These are phyloP conservation scores for Populus nigra DNA, from an alignment of 345 rosid species.

Conservation along the genomic window DNA sequence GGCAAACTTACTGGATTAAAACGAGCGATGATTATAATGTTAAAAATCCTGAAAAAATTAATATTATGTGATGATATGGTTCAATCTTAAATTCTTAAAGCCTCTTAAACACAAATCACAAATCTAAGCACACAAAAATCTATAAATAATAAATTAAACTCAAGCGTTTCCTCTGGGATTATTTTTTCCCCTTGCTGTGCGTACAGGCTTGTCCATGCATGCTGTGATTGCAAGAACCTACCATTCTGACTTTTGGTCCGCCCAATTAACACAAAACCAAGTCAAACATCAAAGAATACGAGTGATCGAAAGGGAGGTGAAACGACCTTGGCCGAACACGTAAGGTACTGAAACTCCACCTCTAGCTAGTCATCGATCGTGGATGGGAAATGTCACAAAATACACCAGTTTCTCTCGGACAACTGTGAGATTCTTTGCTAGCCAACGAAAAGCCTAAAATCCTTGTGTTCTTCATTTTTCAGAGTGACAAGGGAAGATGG, in stretches of 20 bases:
- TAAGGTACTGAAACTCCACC: neutral
- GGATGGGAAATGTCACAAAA: neutral
- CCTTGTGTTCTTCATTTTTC: neutral
- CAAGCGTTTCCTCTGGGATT: too few species aligned
- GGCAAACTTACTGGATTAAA: too few species aligned
- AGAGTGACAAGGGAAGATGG: neutral
- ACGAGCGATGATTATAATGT: too few species aligned
- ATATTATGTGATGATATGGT: too few species aligned
- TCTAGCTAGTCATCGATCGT: neutral
- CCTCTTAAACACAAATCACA: too few species aligned
- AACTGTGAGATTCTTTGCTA: neutral
- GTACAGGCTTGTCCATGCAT: neutral
- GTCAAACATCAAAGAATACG: neutral
- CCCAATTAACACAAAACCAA: neutral
- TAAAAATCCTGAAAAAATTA: too few species aligned
- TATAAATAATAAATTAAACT: too few species aligned
- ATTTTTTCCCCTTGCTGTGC: too few species aligned
- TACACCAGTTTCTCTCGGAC: neutral
- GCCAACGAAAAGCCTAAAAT: too few species aligned
- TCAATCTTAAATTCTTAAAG: too few species aligned
- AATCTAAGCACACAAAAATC: too few species aligned
- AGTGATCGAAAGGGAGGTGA: neutral
- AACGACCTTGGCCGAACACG: neutral
- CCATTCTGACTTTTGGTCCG: neutral
- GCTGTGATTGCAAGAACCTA: neutral